Percentiles rank a stretch among this genome's conserved stretches.
Conservation (phyloP, 2,329 filamentous ascomycete species). For the Knufia fluminis region DNA sequence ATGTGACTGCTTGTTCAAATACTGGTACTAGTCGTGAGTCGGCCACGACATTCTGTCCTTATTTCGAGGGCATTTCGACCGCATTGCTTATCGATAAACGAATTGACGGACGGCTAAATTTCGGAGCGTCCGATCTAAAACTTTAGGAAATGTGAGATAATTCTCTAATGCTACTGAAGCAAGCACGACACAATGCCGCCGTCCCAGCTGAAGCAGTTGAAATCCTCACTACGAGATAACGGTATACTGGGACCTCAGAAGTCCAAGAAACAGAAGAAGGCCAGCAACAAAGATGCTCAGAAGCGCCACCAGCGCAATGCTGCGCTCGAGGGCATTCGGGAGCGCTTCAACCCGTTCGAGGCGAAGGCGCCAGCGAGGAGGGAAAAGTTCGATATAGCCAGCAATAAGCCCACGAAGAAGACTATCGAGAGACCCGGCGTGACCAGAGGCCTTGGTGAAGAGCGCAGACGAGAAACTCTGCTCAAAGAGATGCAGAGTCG, state of each 20-base stretch:
- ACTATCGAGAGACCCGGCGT: slow-evolving; percentile 68
- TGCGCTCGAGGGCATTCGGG: slow-evolving; percentile 76
- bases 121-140: neutral
- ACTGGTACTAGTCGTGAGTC: neutral
- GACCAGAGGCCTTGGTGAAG: slow-evolving; percentile 76
- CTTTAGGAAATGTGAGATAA: too few species aligned
- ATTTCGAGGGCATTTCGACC: too few species aligned
- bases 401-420: slow-evolving; percentile 47
- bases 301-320: slow-evolving; percentile 68
- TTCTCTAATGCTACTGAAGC: too few species aligned
- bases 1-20: neutral
- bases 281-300: slow-evolving; percentile 58
- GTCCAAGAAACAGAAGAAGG: slow-evolving; percentile 88
- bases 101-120: neutral
- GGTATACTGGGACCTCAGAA: slow-evolving; percentile 85
- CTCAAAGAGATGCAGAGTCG: slow-evolving; percentile 81
- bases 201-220: slow-evolving; percentile 93
- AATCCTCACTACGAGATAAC: slow-evolving; percentile 78
- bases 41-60: neutral
- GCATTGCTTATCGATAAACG: neutral
- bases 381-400: slow-evolving; percentile 78
- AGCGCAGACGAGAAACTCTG: slow-evolving; percentile 71
- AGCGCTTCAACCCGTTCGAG: slow-evolving; percentile 97
- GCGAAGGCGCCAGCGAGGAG: slow-evolving; percentile 69
- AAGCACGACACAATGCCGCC: slow-evolving; percentile 60